These are phyloP conservation scores for Barbatosphaeria neglecta DNA, from an alignment of 495 filamentous ascomycete genomes.

Conservation along the genomic window DNA sequence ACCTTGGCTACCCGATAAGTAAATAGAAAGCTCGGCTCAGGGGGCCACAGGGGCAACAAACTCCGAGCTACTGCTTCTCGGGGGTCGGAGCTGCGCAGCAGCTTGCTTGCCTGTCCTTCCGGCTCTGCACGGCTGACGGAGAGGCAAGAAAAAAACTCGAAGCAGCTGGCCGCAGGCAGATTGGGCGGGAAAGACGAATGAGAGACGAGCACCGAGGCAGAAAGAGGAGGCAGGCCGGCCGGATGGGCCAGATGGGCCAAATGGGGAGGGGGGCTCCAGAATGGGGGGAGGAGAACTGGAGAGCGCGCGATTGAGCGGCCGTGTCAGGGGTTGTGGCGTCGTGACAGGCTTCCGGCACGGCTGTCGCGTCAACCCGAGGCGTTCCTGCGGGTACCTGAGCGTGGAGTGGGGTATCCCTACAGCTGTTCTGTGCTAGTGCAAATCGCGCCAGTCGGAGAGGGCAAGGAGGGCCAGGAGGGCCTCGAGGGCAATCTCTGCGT, in stretches of 20 bases:
- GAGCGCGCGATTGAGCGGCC: background rate
- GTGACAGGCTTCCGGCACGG: background rate
- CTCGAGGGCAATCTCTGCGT: background rate
- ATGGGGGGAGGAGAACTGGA: background rate
- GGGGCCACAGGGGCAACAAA: background rate
- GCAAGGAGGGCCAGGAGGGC: background rate
- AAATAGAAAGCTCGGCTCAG: background rate
- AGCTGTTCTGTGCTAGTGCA: too few species aligned
- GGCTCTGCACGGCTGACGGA: too few species aligned
- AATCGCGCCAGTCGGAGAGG: background rate
- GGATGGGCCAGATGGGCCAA: too few species aligned
- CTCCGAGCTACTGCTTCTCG: background rate
- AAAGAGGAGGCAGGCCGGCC: background rate
- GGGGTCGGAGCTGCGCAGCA: background rate
- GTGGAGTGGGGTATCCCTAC: background rate
- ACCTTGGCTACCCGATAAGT: background rate
- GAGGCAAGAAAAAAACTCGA: too few species aligned
- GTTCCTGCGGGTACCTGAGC: background rate
- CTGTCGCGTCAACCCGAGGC: background rate
- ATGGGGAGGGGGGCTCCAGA: background rate
- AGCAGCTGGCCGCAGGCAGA: conserved; percentile 9
- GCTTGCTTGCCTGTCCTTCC: background rate
- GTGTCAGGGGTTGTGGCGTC: background rate
- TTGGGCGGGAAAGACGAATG: conserved; percentile 11
- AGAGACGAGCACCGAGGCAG: background rate